These are phyloP conservation scores for Rhodotorula sp. DNA, from an alignment of 1,284 basidiomycete species.

Conservation along the genomic window DNA sequence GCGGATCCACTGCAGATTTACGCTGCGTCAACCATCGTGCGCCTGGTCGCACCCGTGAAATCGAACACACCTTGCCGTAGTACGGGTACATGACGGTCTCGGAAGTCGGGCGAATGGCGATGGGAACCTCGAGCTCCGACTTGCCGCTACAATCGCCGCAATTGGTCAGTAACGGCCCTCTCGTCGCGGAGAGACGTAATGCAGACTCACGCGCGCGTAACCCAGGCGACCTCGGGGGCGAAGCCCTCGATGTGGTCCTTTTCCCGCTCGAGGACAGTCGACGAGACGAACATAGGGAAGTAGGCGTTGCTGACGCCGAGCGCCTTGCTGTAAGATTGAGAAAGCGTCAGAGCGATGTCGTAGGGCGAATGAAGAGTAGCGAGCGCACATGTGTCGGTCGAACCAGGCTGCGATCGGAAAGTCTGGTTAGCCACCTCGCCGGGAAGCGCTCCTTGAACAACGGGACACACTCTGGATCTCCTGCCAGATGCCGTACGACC, in stretches of 20 bases:
- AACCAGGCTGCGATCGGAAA: constrained; percentile 73
- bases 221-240: constrained; percentile 99
- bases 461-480: constrained; percentile 71
- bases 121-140: constrained; percentile 92
- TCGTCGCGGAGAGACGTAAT: not conserved
- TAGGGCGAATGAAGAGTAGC: not conserved
- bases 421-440: not conserved
- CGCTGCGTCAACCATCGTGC: constrained; percentile 57
- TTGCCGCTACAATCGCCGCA: constrained; percentile 61
- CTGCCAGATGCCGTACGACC: constrained; percentile 98
- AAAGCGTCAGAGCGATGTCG: constrained; percentile 40
- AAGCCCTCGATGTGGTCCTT: constrained; percentile 99
- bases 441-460: not conserved
- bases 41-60: constrained; percentile 50
- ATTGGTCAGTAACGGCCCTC: not conserved
- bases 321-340: constrained; percentile 70
- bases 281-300: constrained; percentile 98
- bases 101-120: constrained; percentile 96
- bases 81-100: constrained; percentile 56
- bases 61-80: constrained; percentile 44
- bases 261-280: constrained; percentile 88
- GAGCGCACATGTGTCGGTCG: constrained; percentile 55
- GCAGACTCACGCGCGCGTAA: constrained; percentile 90
- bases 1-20: constrained; percentile 72
- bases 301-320: constrained; percentile 96